Evolutionary conservation across 1,139 yeast genomes (phyloP).

Genomic region (Tardiomyces digboiensis): DNA sequence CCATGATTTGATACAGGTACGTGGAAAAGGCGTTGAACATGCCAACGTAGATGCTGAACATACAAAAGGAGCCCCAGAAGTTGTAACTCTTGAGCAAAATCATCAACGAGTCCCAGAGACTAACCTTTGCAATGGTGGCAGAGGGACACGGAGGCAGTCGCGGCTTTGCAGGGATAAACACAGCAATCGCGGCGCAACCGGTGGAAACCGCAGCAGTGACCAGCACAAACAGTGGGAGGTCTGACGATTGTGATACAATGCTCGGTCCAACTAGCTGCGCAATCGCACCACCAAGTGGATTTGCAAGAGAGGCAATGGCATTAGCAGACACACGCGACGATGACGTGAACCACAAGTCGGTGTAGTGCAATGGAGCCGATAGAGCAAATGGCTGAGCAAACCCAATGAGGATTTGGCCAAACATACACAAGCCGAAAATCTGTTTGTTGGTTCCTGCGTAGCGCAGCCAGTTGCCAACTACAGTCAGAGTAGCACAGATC

Average conservation of each 20-base stretch:
- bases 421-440: conserved; percentile 22
- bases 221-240: conserved; percentile 20
- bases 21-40: conserved; percentile 28
- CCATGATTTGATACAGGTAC: conserved; percentile 25
- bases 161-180: conserved; percentile 20
- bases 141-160: conserved; percentile 26
- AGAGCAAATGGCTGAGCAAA: conserved; percentile 30
- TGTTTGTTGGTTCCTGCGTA: conserved; percentile 22
- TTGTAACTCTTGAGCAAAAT: conserved; percentile 10
- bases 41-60: conserved; percentile 28
- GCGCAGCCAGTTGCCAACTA: conserved; percentile 25
- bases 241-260: conserved; percentile 16
- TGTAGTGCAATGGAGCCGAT: conserved; percentile 24
- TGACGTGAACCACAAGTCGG: conserved; percentile 28
- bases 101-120: conserved; percentile 16
- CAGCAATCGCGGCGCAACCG: conserved; percentile 14
- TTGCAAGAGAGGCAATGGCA: conserved; percentile 27
- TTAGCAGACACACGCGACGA: conserved; percentile 27
- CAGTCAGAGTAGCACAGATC: conserved; percentile 18
- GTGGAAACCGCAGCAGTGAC: conserved; percentile 22
- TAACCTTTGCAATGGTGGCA: conserved; percentile 19
- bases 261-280: conserved; percentile 29
- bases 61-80: conserved; percentile 17
- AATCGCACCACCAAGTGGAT: conserved; percentile 31
- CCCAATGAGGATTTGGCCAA: conserved; percentile 28